Base-by-base conservation (phyloP, 768 basidiomycete species). In the Suillus clintonianus region DNA sequence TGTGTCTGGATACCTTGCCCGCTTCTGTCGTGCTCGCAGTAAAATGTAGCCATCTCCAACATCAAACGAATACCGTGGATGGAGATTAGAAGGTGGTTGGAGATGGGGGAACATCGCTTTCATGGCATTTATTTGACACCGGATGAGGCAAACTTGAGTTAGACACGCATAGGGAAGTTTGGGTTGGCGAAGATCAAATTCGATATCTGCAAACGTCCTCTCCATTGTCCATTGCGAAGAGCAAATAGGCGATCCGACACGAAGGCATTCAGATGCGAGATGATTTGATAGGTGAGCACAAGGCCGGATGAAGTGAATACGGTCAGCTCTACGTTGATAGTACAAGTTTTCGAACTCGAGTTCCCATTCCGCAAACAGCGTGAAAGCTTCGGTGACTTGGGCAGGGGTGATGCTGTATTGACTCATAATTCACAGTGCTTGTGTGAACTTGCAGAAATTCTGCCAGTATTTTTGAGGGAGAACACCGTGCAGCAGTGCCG, bases 211-310 rank as follows among this genome's bases (percentile, higher is more conserved):
- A 37, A 76, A 72, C 1, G 69, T 70, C 0, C 65, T 24, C 48
- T 77, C 75, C 61, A 79, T 67, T 0, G 68, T 71, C 71, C 72
- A 79, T 51, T 77, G 75, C 4, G 76, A 58, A 47, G 65, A 69
- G 24, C 64, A 68, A 19, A 65, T 66, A 3, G 62, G 61, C 0
- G 73, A 72, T 0, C 78, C 72, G 8, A 66, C 61, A 2, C 68
- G 65, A 14, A 62, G 27, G 5, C 63, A 67, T 59, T 79, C 71
- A 0, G 60, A 19, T 5, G 65, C 66, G 32, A 73, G 15, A 63
- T 80, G 78, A 4, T 42, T 14, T 7, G 69, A 24, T 4, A 57
- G 58, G 57, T 80, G 78, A 19, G 76, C 60, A 37, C 62, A 59
- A 1, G 68, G 76, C 1, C 67, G 60, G 32, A 32, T 32, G 32